Base-by-base conservation (phyloP, 2,329 filamentous ascomycete species). In the Coniochaeta prunicola region DNA sequence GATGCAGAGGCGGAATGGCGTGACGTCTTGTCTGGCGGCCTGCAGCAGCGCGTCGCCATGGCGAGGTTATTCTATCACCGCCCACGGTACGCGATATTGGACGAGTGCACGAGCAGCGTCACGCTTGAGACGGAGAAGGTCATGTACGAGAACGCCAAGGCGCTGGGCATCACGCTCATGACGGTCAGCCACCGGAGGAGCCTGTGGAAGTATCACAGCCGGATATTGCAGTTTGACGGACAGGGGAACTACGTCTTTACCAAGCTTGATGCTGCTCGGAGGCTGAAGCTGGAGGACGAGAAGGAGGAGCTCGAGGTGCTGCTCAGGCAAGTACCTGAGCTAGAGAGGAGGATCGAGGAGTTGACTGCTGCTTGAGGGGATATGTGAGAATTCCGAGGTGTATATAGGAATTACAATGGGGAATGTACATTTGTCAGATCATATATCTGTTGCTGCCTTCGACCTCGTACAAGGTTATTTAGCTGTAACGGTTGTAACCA, bases 121-220 rank as follows among this genome's bases (percentile, higher is more conserved):
- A 97, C 96, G 17, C 81, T 97, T 30, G 93, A 97, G 66, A 92
- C 92, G 61, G 94, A 99, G 70, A 89, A 91, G 70, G 83, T 91
- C 70, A 97, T 99, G 92, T 99, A 99, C 73, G 93, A 97, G 66
- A 92, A 91, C 58, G 94, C 94, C 56, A 97, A 99, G 80, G 81
- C 84, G 19, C 76, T 97, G 19, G 92, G 91, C 3, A 94, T 97
- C 67, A 97, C 94, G 0, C 81, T 99, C 63, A 97, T 99, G 91
- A 99, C 94, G 0, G 94, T 99, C 26, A 92, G 87, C 64, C 94
- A 99, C 73, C 80, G 94, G 9, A 80, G 92, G 62, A 96, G 91
- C 75, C 74, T 99, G 66, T 99, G 94, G 94, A 92, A 94, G 73
- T 97, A 99, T 72, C 94, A 99, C 73, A 89, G 86, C 65, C 89